Evolutionary conservation across 75 land plant species (phyloP), one percentile per base, ranked within the genome.

Genomic region (Pseudotsuga menziesii): DNA sequence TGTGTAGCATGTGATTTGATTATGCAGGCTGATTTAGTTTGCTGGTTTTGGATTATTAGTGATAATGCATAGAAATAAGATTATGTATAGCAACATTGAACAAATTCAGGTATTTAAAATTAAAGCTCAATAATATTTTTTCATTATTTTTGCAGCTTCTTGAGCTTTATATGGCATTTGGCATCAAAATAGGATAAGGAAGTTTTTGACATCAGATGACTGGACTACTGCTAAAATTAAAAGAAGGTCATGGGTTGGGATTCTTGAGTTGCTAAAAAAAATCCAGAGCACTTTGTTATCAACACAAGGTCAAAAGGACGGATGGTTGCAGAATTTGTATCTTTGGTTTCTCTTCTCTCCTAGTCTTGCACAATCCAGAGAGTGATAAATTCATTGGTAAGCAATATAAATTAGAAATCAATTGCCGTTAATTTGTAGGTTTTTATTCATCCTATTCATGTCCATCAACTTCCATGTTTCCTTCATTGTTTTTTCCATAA

Each of bases 221-320:
- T 82, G 86, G 77, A 77, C 82, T 36, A 75, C 58, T 59, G 35
- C 76, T 20, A 91, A 90, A 78, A 78, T 87, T 27, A 89, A 89
- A 58, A 89, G 85, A 13, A 88, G 86, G 59, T 92, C 96, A 3
- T 95, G 98, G 96, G 83, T 84, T 66, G 96, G 96, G 5, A 75
- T 95, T 36, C 92, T 93, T 35, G 81, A 82, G 48, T 76, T 95
- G 61, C 85, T 95, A 82, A 90, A 56, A 91, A 85, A 72, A 86
- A 93, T 78, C 92, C 93, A 3, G 94, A 91, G 75, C 96, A 95
- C 78, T 95, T 95, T 80, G 91, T 93, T 54, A 88, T 95, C 83
- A 95, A 93, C 81, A 93, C 89, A 67, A 91, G 89, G 79, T 88
- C 91, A 23, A 95, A 93, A 79, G 96, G 96, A 27, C 82, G 88